Evolutionary conservation across 2,329 filamentous ascomycete species (phyloP), one percentile per base, ranked within the genome.

Genomic region (Xylaria polymorpha): DNA sequence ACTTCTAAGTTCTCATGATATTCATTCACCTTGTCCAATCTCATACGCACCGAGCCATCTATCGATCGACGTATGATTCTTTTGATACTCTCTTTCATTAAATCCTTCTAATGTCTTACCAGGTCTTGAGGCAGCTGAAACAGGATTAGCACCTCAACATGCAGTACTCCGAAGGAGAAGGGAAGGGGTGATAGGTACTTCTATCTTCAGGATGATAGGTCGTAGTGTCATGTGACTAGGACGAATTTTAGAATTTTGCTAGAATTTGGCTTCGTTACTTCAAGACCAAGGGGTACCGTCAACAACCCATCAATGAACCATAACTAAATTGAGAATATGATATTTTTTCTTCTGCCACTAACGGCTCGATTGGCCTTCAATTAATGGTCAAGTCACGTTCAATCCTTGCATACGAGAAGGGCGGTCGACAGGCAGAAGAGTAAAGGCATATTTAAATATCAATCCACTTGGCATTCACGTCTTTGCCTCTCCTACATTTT

Each of bases 11-110:
- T 14, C 20, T 61, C 20, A 56, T 61, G 57, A 22, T 53, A 10
- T 51, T 61, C 20, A 61, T 44, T 61, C 20, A 61, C 44, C 22
- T 61, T 44, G 44, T 43, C 37, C 10, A 46, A 25, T 10, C 58
- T 29, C 3, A 61, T 22, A 9, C 58, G n/a, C 25, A 14, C 29
- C 29, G 44, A 6, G 14, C 7, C 32, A 8, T 25, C 7, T 4
- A 12, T 12, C 22, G 15, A 61, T 25, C 32, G 29, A 25, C 12
- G 44, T 61, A 50, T 35, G 29, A 1, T 50, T 20, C 7, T 35
- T 29, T 15, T 15, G 25, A 10, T 51, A 14, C 15, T 18, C 18
- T 32, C 4, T 39, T 32, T 35, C 10, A n/a, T 9, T n/a, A 2
- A 61, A n/a, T 20, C 8, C 25, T 6, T 53, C 60, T 62, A 10